Evolutionary conservation across 176 grass and related monocot species (phyloP).

Genomic region (Oryza coarctata): DNA sequence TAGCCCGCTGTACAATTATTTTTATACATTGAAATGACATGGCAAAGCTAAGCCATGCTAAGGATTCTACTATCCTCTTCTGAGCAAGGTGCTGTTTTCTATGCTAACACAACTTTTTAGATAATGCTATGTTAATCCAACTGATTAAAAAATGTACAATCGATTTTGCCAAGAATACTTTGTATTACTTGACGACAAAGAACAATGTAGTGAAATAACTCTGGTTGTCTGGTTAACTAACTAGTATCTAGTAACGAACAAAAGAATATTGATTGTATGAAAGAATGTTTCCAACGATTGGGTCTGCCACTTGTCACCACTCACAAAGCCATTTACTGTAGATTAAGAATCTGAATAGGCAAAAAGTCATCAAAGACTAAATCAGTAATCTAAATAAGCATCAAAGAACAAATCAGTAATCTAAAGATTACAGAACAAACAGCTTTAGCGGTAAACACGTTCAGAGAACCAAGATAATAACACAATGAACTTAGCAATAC

Average conservation of each 20-base stretch:
- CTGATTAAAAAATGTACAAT: constrained; percentile 31
- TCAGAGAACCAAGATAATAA: constrained; percentile 15
- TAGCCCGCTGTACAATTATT: constrained; percentile 28
- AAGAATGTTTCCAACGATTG: constrained; percentile 35
- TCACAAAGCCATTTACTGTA: neutral
- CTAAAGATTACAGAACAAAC: neutral
- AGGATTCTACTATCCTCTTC: constrained; percentile 9
- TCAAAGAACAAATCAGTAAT: constrained; percentile 21
- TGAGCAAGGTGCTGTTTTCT: constrained; percentile 9
- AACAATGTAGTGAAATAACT: constrained; percentile 32
- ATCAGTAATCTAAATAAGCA: constrained; percentile 6
- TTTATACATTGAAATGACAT: constrained; percentile 28
- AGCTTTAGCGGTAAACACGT: neutral
- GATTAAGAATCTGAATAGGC: neutral
- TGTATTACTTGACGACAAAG: constrained; percentile 29
- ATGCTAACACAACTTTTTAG: constrained; percentile 7
- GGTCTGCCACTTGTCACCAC: neutral
- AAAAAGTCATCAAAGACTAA: neutral
- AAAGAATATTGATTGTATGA: constrained; percentile 35
- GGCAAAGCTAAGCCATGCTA: constrained; percentile 15
- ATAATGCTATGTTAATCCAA: constrained; percentile 20
- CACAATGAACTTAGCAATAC: constrained; percentile 25
- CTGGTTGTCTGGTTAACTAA: constrained; percentile 29
- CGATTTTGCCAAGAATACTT: constrained; percentile 36
- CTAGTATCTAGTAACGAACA: constrained; percentile 31